Percentiles rank a stretch among this genome's conserved stretches.
These are phyloP conservation scores for Rhodamnia argentea DNA, from an alignment of 345 rosid species.

Conservation along the genomic window DNA sequence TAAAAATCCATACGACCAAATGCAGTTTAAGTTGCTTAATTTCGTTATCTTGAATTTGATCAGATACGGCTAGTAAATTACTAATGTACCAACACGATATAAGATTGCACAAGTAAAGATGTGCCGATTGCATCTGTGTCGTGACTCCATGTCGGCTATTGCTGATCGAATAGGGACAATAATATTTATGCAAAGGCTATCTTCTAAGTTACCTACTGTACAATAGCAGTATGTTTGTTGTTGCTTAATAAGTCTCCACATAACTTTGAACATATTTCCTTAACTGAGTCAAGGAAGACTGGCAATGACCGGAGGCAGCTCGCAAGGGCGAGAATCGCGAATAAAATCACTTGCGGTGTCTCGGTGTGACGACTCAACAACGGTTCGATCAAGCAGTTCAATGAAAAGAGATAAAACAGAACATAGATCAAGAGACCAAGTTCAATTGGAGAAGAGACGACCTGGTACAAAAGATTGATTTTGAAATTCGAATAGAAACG, in stretches of 20 bases:
- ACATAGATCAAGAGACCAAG: not conserved
- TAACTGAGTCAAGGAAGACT: rapidly evolving
- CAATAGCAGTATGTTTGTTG: too few species aligned
- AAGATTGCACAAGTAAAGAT: not conserved
- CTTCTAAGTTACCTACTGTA: not conserved
- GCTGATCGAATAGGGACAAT: not conserved
- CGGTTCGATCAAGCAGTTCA: not conserved
- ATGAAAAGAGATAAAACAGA: not conserved
- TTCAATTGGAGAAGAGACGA: not conserved
- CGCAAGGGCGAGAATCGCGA: too few species aligned
- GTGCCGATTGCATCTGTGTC: not conserved
- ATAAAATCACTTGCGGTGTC: not conserved
- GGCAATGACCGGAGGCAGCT: too few species aligned
- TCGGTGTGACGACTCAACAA: not conserved
- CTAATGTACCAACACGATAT: not conserved
- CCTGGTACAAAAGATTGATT: not conserved
- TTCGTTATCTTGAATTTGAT: not conserved
- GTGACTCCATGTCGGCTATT: not conserved
- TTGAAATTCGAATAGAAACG: not conserved
- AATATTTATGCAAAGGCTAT: too few species aligned
- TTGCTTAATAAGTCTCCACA: too few species aligned
- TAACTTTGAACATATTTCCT: too few species aligned
- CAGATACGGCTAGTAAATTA: not conserved
- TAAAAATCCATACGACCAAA: too few species aligned
- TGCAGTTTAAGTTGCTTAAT: not conserved